Evolutionary conservation across 495 filamentous ascomycete genomes (phyloP), one percentile per base, ranked within the genome.

Genomic region (Aspergillus sclerotiicarbonarius): DNA sequence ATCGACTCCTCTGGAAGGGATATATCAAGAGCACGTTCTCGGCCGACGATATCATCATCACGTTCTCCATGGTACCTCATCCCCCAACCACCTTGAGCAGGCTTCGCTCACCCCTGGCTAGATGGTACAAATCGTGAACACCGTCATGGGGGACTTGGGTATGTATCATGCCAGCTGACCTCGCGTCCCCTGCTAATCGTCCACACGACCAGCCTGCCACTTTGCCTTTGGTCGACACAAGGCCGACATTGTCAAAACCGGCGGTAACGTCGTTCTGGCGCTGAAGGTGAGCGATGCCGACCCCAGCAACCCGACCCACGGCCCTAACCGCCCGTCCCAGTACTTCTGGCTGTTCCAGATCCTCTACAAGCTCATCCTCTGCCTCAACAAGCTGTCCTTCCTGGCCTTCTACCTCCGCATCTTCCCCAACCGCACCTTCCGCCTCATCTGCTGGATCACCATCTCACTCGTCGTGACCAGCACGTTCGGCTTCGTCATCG

Each of bases 271-370:
- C 1, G 50, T 64, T 21, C 35, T 56, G 3, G 58, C 52, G 10
- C 25, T 61, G 44, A 64, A 64, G 58, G 62, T 64, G 47, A 8
- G 47, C 29, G 1, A 39, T 19, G n/a, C 21, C 37, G 6, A 12
- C n/a, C 8, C 20, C 29, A 18, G 47, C 21, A 15, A 19, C 15
- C n/a, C 25, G 30, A 43, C 18, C 20, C 29, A n/a, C n/a, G 4
- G n/a, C 13, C n/a, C 47, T 15, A 32, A 32, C 19, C 37, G 1
- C 39, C n/a, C 29, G 30, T 8, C 19, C 33, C 56, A 74, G 71
- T 63, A 53, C 20, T 71, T 71, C 60, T 75, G 65, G 62, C 51
- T 68, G 33, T 65, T 67, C 48, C 72, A 75, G 37, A 67, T 75
- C 60, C 51, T 71, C 25, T 76, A 76, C 64, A 72, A 74, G 37